These are phyloP conservation scores for Aspergillus biplanus DNA, from an alignment of 495 filamentous ascomycete species.

Conservation along the genomic window DNA sequence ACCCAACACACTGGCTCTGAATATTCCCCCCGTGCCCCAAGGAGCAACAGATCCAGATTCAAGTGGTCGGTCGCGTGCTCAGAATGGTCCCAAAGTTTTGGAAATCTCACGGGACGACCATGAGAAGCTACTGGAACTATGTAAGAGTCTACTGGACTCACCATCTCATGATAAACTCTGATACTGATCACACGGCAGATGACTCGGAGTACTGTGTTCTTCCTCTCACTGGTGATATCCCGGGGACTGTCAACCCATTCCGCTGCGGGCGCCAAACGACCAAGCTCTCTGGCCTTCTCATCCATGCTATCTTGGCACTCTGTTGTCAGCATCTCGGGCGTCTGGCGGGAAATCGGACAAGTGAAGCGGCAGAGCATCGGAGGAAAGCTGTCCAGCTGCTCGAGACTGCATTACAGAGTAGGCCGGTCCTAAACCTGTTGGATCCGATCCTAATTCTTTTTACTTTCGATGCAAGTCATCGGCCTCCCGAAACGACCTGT, in stretches of 20 bases:
- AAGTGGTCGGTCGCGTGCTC: no score
- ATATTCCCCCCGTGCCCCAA: neutral
- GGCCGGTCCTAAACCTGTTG: conserved; percentile 6
- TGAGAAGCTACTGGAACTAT: conserved; percentile 15
- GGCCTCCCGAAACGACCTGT: neutral
- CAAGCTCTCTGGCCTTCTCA: conserved; percentile 15
- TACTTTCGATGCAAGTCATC: conserved; percentile 23
- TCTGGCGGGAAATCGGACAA: conserved; percentile 9
- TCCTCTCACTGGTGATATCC: conserved; percentile 22
- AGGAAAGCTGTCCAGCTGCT: conserved; percentile 23
- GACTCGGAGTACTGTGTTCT: conserved; percentile 28
- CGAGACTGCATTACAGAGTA: conserved; percentile 11
- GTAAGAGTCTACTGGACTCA: neutral
- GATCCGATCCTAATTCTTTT: conserved; percentile 27
- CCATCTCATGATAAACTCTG: neutral
- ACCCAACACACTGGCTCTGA: neutral
- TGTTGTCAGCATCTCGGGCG: conserved; percentile 25
- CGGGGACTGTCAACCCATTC: conserved; percentile 21
- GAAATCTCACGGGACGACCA: neutral
- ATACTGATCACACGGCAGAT: conserved; percentile 9
- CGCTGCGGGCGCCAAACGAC: conserved; percentile 16
- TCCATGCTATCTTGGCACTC: conserved; percentile 28
- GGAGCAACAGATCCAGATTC: neutral
- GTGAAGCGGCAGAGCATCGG: conserved; percentile 20
- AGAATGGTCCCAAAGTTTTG: neutral